phyloP scores from a whole-genome alignment of 805 yeast genomes.

The Teunomyces funiuensis region DNA sequence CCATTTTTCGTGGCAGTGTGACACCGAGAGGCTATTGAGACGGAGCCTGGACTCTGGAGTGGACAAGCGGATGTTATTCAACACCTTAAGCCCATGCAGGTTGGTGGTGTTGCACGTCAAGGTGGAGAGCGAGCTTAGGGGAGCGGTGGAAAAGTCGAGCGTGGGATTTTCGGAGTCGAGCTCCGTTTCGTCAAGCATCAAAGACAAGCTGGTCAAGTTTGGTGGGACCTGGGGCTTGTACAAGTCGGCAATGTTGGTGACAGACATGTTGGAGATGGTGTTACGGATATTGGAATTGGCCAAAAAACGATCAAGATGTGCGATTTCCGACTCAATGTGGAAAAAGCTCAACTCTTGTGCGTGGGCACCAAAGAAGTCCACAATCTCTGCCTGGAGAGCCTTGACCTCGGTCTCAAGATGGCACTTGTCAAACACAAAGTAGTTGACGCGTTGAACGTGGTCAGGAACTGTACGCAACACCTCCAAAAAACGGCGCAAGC shows the following conservation, averaged over 20 bases:
- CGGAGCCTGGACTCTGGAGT: conserved; percentile 23
- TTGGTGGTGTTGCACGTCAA: conserved; percentile 33
- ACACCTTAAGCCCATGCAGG: conserved; percentile 30
- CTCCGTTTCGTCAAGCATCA: conserved; percentile 32
- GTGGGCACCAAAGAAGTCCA: conserved; percentile 25
- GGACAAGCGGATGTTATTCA: conserved; percentile 21
- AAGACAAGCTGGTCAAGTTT: conserved; percentile 29
- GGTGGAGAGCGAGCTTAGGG: conserved; percentile 18
- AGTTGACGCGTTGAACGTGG: conserved; percentile 22
- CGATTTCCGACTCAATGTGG: conserved; percentile 25
- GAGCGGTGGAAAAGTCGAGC: conserved; percentile 7
- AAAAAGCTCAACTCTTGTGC: conserved; percentile 26
- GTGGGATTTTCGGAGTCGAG: no score
- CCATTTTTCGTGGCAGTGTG: conserved; percentile 32
- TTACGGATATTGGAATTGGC: conserved; percentile 22
- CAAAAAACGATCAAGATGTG: conserved; percentile 26
- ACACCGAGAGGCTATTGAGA: conserved; percentile 28
- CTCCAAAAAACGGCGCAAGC: conserved; percentile 19
- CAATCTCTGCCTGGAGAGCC: conserved; percentile 22
- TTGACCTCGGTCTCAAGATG: conserved; percentile 22
- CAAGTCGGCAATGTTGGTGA: conserved; percentile 22
- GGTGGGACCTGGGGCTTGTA: conserved; percentile 25
- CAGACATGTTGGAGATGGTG: conserved; percentile 31
- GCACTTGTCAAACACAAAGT: no score
- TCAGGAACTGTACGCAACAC: conserved; percentile 18